phyloP scores from a whole-genome alignment of 805 yeast species.

The Zygoascus bituminiphila region DNA sequence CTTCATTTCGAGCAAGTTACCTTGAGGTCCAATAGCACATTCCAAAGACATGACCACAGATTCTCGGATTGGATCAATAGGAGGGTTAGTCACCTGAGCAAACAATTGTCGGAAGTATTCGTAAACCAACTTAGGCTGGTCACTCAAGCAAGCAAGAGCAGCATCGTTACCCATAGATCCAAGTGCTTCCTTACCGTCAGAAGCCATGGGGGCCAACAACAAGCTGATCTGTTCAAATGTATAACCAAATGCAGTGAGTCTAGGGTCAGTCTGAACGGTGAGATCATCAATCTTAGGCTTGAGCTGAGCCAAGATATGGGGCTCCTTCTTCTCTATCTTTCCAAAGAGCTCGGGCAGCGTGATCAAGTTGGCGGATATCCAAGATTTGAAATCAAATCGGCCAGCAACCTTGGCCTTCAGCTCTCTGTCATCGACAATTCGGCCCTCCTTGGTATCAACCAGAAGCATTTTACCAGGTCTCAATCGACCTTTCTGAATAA shows the following conservation, averaged over 20 bases:
- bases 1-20: constrained; percentile 86
- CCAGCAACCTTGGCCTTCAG: constrained; percentile 72
- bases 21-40: constrained; percentile 98
- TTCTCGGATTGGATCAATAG: constrained; percentile 97
- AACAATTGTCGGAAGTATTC: constrained; percentile 94
- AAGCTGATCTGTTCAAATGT: constrained; percentile 86
- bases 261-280: constrained; percentile 70
- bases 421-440: constrained; percentile 88
- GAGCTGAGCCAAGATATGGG: constrained; percentile 17
- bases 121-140: constrained; percentile 81
- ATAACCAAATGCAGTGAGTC: constrained; percentile 81
- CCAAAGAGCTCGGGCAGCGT: constrained; percentile 66
- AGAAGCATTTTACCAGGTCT: constrained; percentile 95
- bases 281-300: constrained; percentile 18
- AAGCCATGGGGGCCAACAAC: constrained; percentile 87
- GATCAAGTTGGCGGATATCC: constrained; percentile 83
- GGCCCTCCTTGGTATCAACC: constrained; percentile 88
- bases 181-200: constrained; percentile 83
- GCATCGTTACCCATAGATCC: constrained; percentile 99
- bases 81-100: constrained; percentile 98
- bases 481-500: constrained; percentile 85
- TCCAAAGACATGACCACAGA: constrained; percentile 94
- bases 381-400: constrained; percentile 84
- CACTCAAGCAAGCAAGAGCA: constrained; percentile 88
- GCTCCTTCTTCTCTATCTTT: constrained; percentile 44